These are phyloP conservation scores for Urtica urens DNA, from an alignment of 306 rosid genomes.

Conservation along the genomic window DNA sequence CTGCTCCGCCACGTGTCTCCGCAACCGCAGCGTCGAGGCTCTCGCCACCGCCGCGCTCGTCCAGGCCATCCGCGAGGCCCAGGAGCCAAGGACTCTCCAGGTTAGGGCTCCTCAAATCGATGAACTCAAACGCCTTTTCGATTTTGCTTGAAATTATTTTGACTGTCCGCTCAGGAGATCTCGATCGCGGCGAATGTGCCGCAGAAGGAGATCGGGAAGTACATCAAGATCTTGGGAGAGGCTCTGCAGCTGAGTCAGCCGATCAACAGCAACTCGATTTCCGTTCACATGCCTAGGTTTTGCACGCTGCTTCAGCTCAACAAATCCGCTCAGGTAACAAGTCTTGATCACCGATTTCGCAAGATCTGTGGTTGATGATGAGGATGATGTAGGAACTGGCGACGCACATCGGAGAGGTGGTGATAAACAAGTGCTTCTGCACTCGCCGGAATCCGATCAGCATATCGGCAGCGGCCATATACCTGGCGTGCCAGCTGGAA, in stretches of 20 bases:
- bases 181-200: slow-evolving; percentile 93
- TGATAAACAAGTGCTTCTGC: slow-evolving; percentile 98
- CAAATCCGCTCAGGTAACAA: slow-evolving; percentile 92
- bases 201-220: slow-evolving; percentile 89
- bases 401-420: slow-evolving; percentile 93
- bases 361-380: neutral
- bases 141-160: neutral
- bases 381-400: slow-evolving; percentile 53
- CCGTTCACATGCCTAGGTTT: slow-evolving; percentile 94
- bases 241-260: slow-evolving; percentile 97
- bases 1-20: slow-evolving; percentile 87
- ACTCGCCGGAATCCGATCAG: slow-evolving; percentile 92
- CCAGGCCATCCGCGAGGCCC: slow-evolving; percentile 91
- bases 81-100: slow-evolving; percentile 93
- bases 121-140: too few species aligned
- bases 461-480: slow-evolving; percentile 93
- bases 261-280: slow-evolving; percentile 85
- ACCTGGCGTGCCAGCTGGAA: slow-evolving; percentile 97
- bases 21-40: slow-evolving; percentile 95
- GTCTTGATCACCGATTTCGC: slow-evolving; percentile 1
- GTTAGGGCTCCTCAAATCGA: slow-evolving; percentile 29
- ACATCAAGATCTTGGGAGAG: slow-evolving; percentile 93
- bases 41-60: slow-evolving; percentile 97
- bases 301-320: slow-evolving; percentile 96
- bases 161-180: slow-evolving; percentile 58